Percentiles rank a stretch among this genome's conserved stretches.
Evolutionary conservation across 306 rosid genomes (phyloP).

Genomic region (Trifolium subterraneum): DNA sequence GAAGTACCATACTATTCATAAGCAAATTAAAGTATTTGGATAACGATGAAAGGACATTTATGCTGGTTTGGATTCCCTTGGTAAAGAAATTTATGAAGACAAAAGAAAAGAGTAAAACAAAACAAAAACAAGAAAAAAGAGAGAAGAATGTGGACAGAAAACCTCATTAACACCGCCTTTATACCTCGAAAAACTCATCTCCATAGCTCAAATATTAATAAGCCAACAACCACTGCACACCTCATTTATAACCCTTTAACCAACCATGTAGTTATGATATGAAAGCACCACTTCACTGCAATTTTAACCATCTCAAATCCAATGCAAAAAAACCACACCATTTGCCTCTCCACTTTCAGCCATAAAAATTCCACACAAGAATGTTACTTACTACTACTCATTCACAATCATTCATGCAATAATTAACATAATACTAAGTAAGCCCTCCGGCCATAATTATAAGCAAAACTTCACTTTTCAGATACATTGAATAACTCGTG

Average conservation of each 20-base stretch:
- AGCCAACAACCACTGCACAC: conserved; percentile 45
- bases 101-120: neutral
- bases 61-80: neutral
- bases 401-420: conserved; percentile 43
- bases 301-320: conserved; percentile 17
- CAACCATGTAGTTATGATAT: neutral
- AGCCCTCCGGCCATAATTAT: too few relatives aligned
- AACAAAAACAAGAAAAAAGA: neutral
- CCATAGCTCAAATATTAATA: conserved; percentile 40
- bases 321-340: conserved; percentile 33
- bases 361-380: conserved; percentile 12
- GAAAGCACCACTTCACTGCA: conserved; percentile 49
- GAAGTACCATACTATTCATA: too few relatives aligned
- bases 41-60: too few relatives aligned
- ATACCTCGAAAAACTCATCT: conserved; percentile 43
- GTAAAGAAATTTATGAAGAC: neutral
- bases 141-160: conserved; percentile 1
- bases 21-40: too few relatives aligned
- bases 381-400: conserved; percentile 11
- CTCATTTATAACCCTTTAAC: conserved; percentile 39
- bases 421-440: conserved; percentile 34
- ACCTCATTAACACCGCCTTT: conserved; percentile 32
- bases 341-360: conserved; percentile 29
- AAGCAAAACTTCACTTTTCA: too few relatives aligned
- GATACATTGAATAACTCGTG: too few relatives aligned